These are phyloP conservation scores for Fusarium scirpi DNA, from an alignment of 2,329 filamentous ascomycete genomes.

Conservation along the genomic window DNA sequence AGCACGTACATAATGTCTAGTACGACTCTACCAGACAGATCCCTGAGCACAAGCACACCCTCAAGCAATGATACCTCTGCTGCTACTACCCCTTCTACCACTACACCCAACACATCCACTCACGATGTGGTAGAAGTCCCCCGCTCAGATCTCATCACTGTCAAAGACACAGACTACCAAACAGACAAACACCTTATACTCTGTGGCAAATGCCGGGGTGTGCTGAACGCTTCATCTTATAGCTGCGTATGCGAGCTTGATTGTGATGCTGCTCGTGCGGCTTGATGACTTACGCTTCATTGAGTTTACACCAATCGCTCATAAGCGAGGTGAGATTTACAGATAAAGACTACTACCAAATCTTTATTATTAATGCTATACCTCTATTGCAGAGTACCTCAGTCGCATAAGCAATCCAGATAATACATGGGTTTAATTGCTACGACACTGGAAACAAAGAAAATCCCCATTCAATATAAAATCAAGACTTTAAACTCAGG, in stretches of 20 bases:
- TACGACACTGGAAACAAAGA: not conserved
- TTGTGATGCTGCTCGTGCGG: constrained; percentile 25
- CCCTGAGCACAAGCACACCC: not conserved
- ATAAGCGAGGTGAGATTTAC: not conserved
- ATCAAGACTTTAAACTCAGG: no score
- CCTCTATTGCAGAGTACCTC: not conserved
- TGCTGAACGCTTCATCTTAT: constrained; percentile 17
- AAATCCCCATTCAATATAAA: not conserved
- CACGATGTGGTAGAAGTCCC: constrained; percentile 24
- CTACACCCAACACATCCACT: constrained; percentile 3
- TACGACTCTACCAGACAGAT: not conserved
- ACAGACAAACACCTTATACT: constrained; percentile 20
- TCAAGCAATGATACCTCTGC: not conserved
- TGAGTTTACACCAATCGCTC: not conserved
- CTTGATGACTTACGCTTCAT: constrained; percentile 2
- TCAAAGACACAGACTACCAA: constrained; percentile 20
- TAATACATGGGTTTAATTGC: not conserved
- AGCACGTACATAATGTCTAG: constrained; percentile 7
- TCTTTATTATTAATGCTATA: not conserved
- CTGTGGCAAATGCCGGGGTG: constrained; percentile 28
- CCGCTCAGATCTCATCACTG: constrained; percentile 19
- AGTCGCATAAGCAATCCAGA: not conserved
- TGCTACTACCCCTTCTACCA: not conserved
- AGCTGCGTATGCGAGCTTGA: constrained; percentile 23
- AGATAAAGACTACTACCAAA: not conserved